Evolutionary conservation across 148 eudicot species (phyloP).

Genomic region (Fagopyrum esculentum): DNA sequence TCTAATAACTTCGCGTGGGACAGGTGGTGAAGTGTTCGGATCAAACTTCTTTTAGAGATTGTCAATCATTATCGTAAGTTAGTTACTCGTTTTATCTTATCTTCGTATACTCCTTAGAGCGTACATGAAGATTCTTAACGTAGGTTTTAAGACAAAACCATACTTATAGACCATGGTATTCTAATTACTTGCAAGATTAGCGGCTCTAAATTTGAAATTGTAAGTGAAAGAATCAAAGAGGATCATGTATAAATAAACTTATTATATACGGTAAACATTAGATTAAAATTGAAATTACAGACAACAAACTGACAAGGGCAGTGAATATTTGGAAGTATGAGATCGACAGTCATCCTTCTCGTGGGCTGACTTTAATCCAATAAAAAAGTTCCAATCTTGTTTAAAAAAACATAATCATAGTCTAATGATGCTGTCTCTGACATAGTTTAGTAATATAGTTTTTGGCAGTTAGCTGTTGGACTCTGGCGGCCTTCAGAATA

Average conservation of each 20-base stretch:
- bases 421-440: slow-evolving; percentile 14
- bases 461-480: slow-evolving; percentile 14
- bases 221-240: neutral
- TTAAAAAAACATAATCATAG: slow-evolving; percentile 9
- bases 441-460: slow-evolving; percentile 10
- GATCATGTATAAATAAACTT: neutral
- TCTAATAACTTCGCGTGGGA: too few species aligned
- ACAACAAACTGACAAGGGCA: slow-evolving; percentile 16
- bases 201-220: neutral
- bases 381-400: neutral
- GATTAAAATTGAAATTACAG: neutral
- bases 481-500: slow-evolving; percentile 13
- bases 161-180: too few species aligned
- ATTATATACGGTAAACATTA: neutral
- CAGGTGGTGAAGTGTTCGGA: too few species aligned
- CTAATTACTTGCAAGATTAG: neutral
- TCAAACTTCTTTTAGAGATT: too few species aligned
- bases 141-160: too few species aligned
- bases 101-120: too few species aligned
- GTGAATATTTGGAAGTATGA: slow-evolving; percentile 16
- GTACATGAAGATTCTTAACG: too few species aligned
- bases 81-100: too few species aligned
- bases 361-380: slow-evolving; percentile 12
- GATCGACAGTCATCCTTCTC: slow-evolving; percentile 13
- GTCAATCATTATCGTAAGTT: too few species aligned